Conservation (phyloP, 139 green algal genomes). For the Trebouxia sp. region DNA sequence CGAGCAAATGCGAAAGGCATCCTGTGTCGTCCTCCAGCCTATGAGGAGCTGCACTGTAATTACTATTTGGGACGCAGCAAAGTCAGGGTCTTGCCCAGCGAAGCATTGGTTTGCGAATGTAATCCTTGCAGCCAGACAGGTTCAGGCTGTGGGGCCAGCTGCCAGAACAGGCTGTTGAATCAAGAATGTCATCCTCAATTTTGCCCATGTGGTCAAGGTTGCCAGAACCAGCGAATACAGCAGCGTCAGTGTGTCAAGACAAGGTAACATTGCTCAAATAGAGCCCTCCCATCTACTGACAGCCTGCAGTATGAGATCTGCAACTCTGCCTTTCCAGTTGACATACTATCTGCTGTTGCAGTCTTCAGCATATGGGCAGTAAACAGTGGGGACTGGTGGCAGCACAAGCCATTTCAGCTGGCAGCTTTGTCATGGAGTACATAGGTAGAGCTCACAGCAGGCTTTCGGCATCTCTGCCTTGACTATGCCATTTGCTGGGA, state of each 20-base stretch:
- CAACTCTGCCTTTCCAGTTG: too few relatives aligned
- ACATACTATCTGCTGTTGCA: neutral
- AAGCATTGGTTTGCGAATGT: conserved; percentile 12
- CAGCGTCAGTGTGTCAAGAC: neutral
- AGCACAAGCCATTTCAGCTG: conserved; percentile 7
- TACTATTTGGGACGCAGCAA: neutral
- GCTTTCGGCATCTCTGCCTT: too few relatives aligned
- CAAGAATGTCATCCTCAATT: conserved; percentile 35
- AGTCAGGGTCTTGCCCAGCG: neutral
- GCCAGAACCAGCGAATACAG: conserved; percentile 45
- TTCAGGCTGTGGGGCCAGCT: conserved; percentile 65
- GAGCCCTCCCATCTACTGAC: too few relatives aligned
- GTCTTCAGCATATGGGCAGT: conserved; percentile 23
- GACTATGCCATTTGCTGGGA: neutral
- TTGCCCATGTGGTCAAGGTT: conserved; percentile 36
- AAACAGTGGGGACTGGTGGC: conserved; percentile 43
- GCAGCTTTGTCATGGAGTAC: conserved; percentile 43
- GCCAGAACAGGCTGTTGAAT: conserved; percentile 36
- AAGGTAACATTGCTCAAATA: neutral
- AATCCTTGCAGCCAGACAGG: neutral
- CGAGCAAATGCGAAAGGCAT: neutral
- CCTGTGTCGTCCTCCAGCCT: neutral
- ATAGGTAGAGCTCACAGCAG: conserved; percentile 17
- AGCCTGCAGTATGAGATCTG: too few relatives aligned
- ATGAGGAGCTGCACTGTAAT: conserved; percentile 3